These are phyloP conservation scores for Epicoccum nigrum DNA, from an alignment of 2,329 filamentous ascomycete genomes.

Conservation along the genomic window DNA sequence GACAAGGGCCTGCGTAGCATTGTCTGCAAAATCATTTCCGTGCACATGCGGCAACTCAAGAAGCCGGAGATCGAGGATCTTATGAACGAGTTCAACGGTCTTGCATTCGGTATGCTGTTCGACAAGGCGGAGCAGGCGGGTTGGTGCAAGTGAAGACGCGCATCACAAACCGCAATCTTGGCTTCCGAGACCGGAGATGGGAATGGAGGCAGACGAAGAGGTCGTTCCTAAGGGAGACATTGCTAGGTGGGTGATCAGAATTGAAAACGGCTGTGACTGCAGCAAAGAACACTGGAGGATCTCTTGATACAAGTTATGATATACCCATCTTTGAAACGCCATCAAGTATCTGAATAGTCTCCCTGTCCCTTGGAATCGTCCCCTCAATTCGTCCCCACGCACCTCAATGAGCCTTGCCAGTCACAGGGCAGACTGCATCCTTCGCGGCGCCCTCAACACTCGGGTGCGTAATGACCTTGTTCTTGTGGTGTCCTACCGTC, in stretches of 20 bases:
- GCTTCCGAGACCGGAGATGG: no score
- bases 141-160: not conserved
- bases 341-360: no score
- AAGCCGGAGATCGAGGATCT: not conserved
- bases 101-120: not conserved
- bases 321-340: no score
- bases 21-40: not conserved
- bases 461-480: constrained; percentile 51
- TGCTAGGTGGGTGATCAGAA: no score
- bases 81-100: not conserved
- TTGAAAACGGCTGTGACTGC: no score
- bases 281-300: no score
- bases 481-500: constrained; percentile 51
- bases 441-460: constrained; percentile 47
- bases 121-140: not conserved
- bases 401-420: constrained; percentile 38
- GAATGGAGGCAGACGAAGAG: no score
- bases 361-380: no score
- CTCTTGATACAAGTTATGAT: no score
- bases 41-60: not conserved
- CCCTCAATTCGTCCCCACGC: no score
- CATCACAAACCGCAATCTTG: not conserved
- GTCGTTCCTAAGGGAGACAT: no score
- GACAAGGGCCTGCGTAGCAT: no score
- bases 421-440: constrained; percentile 52